A percentile compares a stretch with the other conserved stretches of the same genome.
Conservation (phyloP, 164 flowering plant species). For the Sedum album region DNA sequence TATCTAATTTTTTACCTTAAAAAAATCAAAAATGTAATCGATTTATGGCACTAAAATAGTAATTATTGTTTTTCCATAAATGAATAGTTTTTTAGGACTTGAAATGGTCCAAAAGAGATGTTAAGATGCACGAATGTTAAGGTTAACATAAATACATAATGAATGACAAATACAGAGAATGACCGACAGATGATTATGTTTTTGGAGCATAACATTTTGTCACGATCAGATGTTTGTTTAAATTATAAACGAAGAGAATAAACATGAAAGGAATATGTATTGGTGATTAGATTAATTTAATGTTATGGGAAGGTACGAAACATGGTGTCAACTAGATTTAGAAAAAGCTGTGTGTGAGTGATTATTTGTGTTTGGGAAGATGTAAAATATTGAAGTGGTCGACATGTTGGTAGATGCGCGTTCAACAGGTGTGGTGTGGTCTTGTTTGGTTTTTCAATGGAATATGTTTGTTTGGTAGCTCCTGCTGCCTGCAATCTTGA, state of each 20-base stretch:
- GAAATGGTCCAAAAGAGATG: not conserved
- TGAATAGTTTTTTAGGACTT: no score
- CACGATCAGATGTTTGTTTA: not conserved
- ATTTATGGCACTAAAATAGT: no score
- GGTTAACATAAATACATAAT: not conserved
- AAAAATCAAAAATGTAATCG: no score
- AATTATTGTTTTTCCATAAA: no score
- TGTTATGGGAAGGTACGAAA: not conserved
- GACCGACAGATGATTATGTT: not conserved
- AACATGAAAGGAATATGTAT: not conserved
- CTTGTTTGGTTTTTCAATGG: not conserved
- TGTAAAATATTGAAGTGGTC: not conserved
- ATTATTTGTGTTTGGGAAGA: not conserved
- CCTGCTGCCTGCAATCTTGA: not conserved
- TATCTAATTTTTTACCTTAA: no score
- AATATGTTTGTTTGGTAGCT: not conserved
- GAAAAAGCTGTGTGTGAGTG: not conserved
- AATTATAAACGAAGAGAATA: not conserved
- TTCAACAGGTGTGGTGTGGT: not conserved
- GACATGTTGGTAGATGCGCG: constrained; percentile 3
- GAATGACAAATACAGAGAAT: not conserved
- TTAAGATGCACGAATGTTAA: not conserved
- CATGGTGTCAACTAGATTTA: constrained; percentile 5
- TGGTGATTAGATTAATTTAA: not conserved
- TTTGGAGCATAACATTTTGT: not conserved